Evolutionary conservation across 2,329 filamentous ascomycete species (phyloP), one percentile per base, ranked within the genome.

Genomic region (Pseudogymnoascus pannorum): DNA sequence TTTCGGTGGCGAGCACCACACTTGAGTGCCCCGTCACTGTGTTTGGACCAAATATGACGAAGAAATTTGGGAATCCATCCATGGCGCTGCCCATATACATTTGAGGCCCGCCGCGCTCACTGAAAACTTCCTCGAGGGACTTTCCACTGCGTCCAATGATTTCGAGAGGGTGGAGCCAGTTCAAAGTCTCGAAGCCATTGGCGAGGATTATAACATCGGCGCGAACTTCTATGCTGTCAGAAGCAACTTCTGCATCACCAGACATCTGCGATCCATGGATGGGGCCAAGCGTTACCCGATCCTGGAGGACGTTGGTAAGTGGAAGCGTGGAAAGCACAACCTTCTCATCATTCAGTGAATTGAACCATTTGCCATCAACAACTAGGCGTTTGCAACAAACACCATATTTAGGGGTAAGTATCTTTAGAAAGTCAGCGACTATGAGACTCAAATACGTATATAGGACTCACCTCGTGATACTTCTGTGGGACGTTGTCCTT

Each of bases 21-120:
- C 76, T 80, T 2, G 75, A 77, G 68, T 86, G 83, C 0, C 83
- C 83, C 0, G 83, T 85, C 0, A 75, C 79, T 0, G 80, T 83
- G 65, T 86, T 86, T 1, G 82, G 83, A 0, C 83, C 82, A 62
- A 82, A 81, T 6, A 84, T 74, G 60, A 82, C 76, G 72, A 85
- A 85, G 68, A 84, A 81, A 65, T 85, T 85, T 0, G 82, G 82
- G 67, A 83, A 83, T 0, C 78, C 78, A 63, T 84, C 79, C 73
- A 85, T 78, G 1, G 81, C 80, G 7, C 78, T 79, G 6, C 81
- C 80, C 64, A 80, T 78, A 65, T 86, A 86, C 6, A 82, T 81
- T 66, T 82, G 80, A 0, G 81, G 74, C 0, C 83, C 83, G 26
- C 82, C 82, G 60, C 79, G 75, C 60, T 79, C 75, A 2, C 79